phyloP scores from a whole-genome alignment of 139 green algal species.

The Closterium sp. region DNA sequence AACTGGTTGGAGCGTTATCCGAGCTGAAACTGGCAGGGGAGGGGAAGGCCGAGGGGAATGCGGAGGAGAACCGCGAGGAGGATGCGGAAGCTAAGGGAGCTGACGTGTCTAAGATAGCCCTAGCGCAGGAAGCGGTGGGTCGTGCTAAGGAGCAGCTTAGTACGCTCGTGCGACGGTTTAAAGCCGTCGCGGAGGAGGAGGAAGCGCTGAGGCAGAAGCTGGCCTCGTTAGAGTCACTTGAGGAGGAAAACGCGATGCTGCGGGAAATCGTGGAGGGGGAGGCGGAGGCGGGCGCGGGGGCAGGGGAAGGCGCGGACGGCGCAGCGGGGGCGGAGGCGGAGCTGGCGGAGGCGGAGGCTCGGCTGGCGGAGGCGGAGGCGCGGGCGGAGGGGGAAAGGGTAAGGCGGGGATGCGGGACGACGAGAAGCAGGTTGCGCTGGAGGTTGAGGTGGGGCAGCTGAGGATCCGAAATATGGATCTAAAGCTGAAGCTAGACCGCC shows the following conservation, averaged over 20 bases:
- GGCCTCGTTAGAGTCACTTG: background rate
- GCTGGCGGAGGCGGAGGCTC: no score
- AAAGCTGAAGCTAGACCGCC: background rate
- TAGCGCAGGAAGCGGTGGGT: background rate
- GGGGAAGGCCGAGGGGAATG: background rate
- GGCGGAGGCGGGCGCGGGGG: background rate
- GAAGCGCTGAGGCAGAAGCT: background rate
- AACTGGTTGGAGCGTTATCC: background rate
- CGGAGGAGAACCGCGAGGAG: background rate
- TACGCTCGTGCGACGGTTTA: background rate
- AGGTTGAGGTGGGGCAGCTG: slow-evolving; percentile 3
- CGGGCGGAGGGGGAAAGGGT: background rate
- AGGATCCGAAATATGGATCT: slow-evolving; percentile 4
- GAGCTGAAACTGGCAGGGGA: background rate
- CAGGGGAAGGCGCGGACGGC: background rate
- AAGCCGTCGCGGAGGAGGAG: background rate
- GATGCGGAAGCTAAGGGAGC: background rate
- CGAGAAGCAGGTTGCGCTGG: background rate
- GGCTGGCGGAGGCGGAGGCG: no score
- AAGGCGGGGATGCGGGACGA: background rate
- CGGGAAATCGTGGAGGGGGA: background rate
- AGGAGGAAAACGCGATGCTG: slow-evolving; percentile 7
- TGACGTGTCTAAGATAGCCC: background rate
- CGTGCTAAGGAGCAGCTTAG: background rate
- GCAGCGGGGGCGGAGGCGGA: background rate